A percentile compares a stretch with the other conserved stretches of the same genome.
These are phyloP conservation scores for Peribolospora kevripleyi DNA, from an alignment of 768 basidiomycete species.

Conservation along the genomic window DNA sequence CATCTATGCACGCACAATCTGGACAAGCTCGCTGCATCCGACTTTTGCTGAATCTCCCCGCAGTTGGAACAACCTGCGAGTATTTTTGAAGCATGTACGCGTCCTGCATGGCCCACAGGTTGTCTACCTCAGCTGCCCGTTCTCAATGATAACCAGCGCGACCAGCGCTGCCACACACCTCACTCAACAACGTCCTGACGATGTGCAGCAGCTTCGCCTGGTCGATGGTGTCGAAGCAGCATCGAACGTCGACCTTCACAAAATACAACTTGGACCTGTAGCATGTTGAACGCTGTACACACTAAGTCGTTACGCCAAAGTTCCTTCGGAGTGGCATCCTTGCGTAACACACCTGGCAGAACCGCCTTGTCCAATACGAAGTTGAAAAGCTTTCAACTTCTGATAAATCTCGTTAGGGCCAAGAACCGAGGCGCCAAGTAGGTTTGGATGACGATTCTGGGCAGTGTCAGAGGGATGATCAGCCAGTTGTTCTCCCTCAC, in stretches of 20 bases:
- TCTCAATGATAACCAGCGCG: slow-evolving; percentile 7
- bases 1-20: slow-evolving; percentile 28
- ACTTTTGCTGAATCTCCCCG: slow-evolving; percentile 17
- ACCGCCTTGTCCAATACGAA: slow-evolving; percentile 22
- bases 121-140: slow-evolving; percentile 9
- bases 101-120: slow-evolving; percentile 26
- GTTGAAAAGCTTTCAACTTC: slow-evolving; percentile 36
- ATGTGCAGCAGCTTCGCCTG: slow-evolving; percentile 64
- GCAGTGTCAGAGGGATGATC: neutral
- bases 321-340: too few species aligned
- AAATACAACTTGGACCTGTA: slow-evolving; percentile 69
- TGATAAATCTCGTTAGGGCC: slow-evolving; percentile 58
- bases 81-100: slow-evolving; percentile 45
- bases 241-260: slow-evolving; percentile 84
- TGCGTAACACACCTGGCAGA: too few species aligned
- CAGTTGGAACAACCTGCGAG: slow-evolving; percentile 35
- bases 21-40: slow-evolving; percentile 27
- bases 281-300: too few species aligned
- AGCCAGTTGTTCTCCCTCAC: neutral
- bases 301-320: too few species aligned
- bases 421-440: slow-evolving; percentile 60
- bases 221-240: slow-evolving; percentile 90
- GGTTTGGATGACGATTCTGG: slow-evolving; percentile 36
- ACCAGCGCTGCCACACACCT: slow-evolving; percentile 25
- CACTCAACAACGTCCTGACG: slow-evolving; percentile 42